Evolutionary conservation across 768 basidiomycete species (phyloP), one percentile per base, ranked within the genome.

Genomic region (Lactifluus hygrophoroides): DNA sequence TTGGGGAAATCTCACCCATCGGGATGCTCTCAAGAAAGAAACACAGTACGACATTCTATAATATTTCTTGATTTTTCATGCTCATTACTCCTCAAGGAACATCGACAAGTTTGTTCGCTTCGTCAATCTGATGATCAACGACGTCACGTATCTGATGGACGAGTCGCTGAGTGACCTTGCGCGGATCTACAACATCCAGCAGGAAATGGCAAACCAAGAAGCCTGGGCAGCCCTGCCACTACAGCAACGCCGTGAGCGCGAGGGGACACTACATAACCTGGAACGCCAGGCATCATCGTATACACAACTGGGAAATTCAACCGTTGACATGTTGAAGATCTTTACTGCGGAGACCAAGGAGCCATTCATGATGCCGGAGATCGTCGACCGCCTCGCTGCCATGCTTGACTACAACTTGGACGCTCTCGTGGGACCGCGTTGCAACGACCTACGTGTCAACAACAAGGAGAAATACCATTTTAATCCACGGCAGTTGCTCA

Each of bases 121-220:
- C 70, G 81, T 94, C 74, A 98, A 99, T 73, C 77, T 97, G 66
- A 89, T 98, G 83, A 96, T 98, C 76, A 97, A 96, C 78, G 96
- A 99, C 66, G 93, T 95, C 54, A 98, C 95, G 9, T 98, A 94
- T 72, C 87, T 97, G 52, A 85, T 99, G 80, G 94, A 98, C 69
- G 96, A 99, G 67, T 95, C 93, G 9, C 77, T 98, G 48, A 84
- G 84, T 65, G 90, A 94, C 62, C 78, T 99, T 51, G 78, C 83
- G 11, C 90, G 95, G 68, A 96, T 99, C 62, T 84, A 88, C 69
- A 84, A 80, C 58, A 85, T 97, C 50, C 88, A 95, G 69, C 74
- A 75, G 0, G 88, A 94, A 69, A 95, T 94, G 86, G 83, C 82
- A 45, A 80, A 94, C 70, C 75, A 77, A 52, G 78, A 71, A 2